Percentiles rank a stretch among this genome's conserved stretches.
phyloP scores from a whole-genome alignment of 495 filamentous ascomycete species.

The Neurospora sp. region DNA sequence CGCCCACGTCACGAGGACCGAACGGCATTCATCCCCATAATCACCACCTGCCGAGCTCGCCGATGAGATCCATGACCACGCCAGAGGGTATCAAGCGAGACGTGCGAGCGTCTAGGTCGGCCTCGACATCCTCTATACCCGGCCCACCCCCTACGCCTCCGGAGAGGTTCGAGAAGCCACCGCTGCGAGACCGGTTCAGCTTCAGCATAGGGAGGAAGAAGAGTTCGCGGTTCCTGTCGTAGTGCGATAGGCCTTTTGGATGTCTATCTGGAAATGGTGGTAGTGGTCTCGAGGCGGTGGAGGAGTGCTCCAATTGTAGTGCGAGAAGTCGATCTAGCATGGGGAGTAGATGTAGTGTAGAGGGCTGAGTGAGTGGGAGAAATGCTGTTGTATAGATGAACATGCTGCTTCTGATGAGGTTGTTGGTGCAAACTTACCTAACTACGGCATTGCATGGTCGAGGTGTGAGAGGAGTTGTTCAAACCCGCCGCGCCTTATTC shows the following conservation, averaged over 20 bases:
- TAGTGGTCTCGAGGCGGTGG: not conserved
- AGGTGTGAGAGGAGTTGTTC: not conserved
- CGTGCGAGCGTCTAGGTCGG: not conserved
- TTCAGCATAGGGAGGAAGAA: constrained; percentile 52
- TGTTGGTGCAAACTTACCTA: not conserved
- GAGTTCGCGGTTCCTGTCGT: constrained; percentile 36
- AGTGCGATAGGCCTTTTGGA: constrained; percentile 2
- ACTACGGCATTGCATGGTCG: not conserved
- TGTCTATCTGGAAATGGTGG: not conserved
- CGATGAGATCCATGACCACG: constrained; percentile 3
- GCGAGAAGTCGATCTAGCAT: not conserved
- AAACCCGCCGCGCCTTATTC: not conserved
- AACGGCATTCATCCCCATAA: not conserved
- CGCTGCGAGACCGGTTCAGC: constrained; percentile 44
- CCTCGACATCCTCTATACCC: not conserved
- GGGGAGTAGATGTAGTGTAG: not conserved
- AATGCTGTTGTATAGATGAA: not conserved
- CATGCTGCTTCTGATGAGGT: not conserved
- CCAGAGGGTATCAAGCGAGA: constrained; percentile 4
- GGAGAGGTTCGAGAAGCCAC: constrained; percentile 6
- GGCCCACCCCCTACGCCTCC: not conserved
- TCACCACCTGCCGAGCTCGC: constrained; percentile 7
- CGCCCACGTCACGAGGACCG: not conserved
- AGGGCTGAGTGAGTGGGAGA: not conserved
- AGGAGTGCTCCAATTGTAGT: not conserved